Conservation (phyloP, 495 filamentous ascomycete species). For the Pyronema domesticum region DNA sequence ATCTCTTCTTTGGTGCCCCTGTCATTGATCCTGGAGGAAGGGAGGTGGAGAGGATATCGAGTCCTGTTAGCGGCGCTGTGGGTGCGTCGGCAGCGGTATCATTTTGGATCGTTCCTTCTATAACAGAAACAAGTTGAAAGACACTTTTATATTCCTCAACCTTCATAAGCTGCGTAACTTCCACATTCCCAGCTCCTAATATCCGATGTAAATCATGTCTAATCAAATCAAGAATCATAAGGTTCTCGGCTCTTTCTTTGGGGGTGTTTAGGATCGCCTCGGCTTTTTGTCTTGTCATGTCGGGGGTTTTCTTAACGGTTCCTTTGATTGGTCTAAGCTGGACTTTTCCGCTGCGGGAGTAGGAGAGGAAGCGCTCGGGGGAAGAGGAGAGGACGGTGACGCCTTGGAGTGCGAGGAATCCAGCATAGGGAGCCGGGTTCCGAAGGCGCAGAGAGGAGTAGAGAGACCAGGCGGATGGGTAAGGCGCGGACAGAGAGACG, state of each 20-base stretch:
- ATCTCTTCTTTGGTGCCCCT: slow-evolving; percentile 79
- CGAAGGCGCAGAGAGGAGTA: slow-evolving; percentile 50
- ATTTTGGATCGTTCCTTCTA: slow-evolving; percentile 45
- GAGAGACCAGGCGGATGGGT: slow-evolving; percentile 41
- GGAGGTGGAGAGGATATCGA: slow-evolving; percentile 58
- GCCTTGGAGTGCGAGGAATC: slow-evolving; percentile 52
- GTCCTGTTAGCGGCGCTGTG: slow-evolving; percentile 32
- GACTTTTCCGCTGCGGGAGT: slow-evolving; percentile 38
- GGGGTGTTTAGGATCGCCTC: slow-evolving; percentile 49
- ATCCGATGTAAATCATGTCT: slow-evolving; percentile 78
- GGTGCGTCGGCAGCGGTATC: slow-evolving; percentile 4
- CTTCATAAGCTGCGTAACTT: slow-evolving; percentile 47
- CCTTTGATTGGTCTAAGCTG: slow-evolving; percentile 85
- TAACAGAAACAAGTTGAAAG: slow-evolving; percentile 75
- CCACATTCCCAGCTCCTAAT: slow-evolving; percentile 50
- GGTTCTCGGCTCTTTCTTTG: slow-evolving; percentile 88
- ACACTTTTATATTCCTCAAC: slow-evolving; percentile 84
- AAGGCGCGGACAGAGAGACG: slow-evolving; percentile 30
- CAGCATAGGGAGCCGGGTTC: slow-evolving; percentile 77
- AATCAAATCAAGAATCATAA: slow-evolving; percentile 96
- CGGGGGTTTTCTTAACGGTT: slow-evolving; percentile 56
- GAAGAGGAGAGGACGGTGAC: slow-evolving; percentile 63
- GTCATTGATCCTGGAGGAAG: slow-evolving; percentile 91
- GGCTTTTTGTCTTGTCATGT: slow-evolving; percentile 49
- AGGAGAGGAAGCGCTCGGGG: slow-evolving; percentile 82